Evolutionary conservation across 768 basidiomycete species (phyloP).

Genomic region (Phaeotremella skinneri): DNA sequence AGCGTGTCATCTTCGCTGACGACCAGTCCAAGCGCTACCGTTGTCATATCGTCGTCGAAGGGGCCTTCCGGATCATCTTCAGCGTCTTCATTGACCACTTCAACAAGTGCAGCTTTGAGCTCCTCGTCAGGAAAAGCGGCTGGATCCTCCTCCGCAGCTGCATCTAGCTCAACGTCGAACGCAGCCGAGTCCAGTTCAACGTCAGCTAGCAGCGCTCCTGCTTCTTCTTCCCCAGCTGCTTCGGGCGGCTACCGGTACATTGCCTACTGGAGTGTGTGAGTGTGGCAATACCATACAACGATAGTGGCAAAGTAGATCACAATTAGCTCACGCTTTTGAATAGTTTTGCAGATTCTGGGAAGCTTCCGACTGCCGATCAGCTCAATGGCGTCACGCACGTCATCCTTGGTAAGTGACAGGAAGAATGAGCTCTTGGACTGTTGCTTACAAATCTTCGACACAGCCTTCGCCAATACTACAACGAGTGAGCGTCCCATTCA

Average conservation of each 20-base stretch:
- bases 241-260: constrained; percentile 14
- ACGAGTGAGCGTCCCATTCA: not conserved
- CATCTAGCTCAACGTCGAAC: not conserved
- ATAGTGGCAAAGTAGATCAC: not conserved
- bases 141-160: not conserved
- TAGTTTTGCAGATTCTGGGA: constrained; percentile 12
- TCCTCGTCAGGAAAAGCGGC: not conserved
- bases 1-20: too few relatives aligned
- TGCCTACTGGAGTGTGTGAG: constrained; percentile 31
- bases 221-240: not conserved
- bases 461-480: constrained; percentile 17
- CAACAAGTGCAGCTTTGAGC: not conserved
- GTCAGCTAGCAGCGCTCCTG: not conserved
- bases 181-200: not conserved
- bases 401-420: constrained; percentile 21
- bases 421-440: too few relatives aligned
- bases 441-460: not conserved
- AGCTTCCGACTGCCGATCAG: constrained; percentile 13
- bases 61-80: not conserved
- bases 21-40: too few relatives aligned
- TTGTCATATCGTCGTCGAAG: too few relatives aligned
- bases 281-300: not conserved
- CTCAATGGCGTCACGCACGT: constrained; percentile 30
- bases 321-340: not conserved
- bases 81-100: not conserved